Evolutionary conservation across 129 eudicot species (phyloP).

Genomic region (Tanacetum coccineum): DNA sequence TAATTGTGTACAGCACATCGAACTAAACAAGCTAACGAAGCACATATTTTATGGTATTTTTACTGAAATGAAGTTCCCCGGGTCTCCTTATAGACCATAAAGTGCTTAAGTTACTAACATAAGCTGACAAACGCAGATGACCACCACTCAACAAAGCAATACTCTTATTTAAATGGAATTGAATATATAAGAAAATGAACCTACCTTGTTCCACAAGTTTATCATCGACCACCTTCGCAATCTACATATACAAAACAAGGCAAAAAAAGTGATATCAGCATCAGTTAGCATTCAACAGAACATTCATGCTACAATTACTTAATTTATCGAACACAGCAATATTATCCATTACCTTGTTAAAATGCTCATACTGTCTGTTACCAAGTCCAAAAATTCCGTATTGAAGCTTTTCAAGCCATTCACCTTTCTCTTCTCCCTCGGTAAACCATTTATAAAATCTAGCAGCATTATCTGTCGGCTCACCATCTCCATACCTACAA

Average conservation of each 20-base stretch:
- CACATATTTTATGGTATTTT: no score
- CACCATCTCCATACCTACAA: slow-evolving; percentile 97
- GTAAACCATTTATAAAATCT: slow-evolving; percentile 93
- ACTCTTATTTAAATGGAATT: not conserved
- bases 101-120: slow-evolving; percentile 8
- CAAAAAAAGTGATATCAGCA: slow-evolving; percentile 8
- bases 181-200: slow-evolving; percentile 12
- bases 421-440: slow-evolving; percentile 82
- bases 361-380: slow-evolving; percentile 95
- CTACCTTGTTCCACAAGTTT: slow-evolving; percentile 70
- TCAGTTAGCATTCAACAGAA: slow-evolving; percentile 1
- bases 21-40: no score
- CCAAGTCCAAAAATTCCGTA: slow-evolving; percentile 97
- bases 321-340: not conserved
- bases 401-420: slow-evolving; percentile 74
- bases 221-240: slow-evolving; percentile 83
- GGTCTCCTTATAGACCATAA: not conserved
- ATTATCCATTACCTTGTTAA: slow-evolving; percentile 66
- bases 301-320: slow-evolving; percentile 4
- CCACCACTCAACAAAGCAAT: not conserved
- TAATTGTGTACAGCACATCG: no score
- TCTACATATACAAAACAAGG: slow-evolving; percentile 34
- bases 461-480: slow-evolving; percentile 99
- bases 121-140: not conserved
- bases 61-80: no score